Percentiles rank a stretch among this genome's conserved stretches.
These are phyloP conservation scores for Hypoxylon sp. DNA, from an alignment of 2,329 filamentous ascomycete genomes.

Conservation along the genomic window DNA sequence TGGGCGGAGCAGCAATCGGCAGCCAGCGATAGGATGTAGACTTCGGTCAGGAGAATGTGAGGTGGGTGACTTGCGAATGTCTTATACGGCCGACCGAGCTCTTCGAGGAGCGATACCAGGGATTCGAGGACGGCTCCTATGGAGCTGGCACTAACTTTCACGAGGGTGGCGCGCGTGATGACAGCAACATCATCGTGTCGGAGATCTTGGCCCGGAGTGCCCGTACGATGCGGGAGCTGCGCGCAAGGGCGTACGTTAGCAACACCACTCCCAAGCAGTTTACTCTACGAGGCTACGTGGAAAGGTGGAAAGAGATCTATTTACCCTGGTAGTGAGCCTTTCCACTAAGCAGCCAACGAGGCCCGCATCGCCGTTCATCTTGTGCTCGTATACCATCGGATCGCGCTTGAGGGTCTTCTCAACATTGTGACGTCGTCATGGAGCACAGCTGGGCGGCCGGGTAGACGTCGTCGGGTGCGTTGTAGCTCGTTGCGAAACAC, in stretches of 20 bases:
- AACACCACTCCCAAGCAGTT: slow-evolving; percentile 15
- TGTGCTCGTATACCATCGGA: slow-evolving; percentile 50
- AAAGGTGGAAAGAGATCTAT: slow-evolving; percentile 32
- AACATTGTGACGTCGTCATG: slow-evolving; percentile 53
- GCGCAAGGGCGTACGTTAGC: slow-evolving; percentile 38
- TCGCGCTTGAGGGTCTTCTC: slow-evolving; percentile 47
- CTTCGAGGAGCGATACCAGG: slow-evolving; percentile 68
- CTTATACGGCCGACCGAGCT: slow-evolving; percentile 67
- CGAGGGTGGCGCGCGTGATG: slow-evolving; percentile 70
- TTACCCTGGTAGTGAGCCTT: slow-evolving; percentile 71
- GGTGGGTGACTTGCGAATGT: slow-evolving; percentile 64
- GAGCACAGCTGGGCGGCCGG: slow-evolving; percentile 34
- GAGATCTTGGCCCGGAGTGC: slow-evolving; percentile 67
- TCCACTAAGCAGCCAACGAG: slow-evolving; percentile 72
- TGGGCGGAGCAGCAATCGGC: slow-evolving; percentile 74
- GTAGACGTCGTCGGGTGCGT: slow-evolving; percentile 17
- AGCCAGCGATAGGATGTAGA: slow-evolving; percentile 71
- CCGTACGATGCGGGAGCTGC: slow-evolving; percentile 73
- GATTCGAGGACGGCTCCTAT: slow-evolving; percentile 67
- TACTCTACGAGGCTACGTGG: slow-evolving; percentile 19
- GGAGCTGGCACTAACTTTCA: slow-evolving; percentile 68
- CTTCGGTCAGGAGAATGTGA: slow-evolving; percentile 72
- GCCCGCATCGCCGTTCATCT: slow-evolving; percentile 70
- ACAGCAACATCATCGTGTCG: slow-evolving; percentile 70
- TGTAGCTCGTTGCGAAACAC: slow-evolving; percentile 33